Evolutionary conservation across 139 green algal species (phyloP).

Genomic region (Nannochloris sp.): DNA sequence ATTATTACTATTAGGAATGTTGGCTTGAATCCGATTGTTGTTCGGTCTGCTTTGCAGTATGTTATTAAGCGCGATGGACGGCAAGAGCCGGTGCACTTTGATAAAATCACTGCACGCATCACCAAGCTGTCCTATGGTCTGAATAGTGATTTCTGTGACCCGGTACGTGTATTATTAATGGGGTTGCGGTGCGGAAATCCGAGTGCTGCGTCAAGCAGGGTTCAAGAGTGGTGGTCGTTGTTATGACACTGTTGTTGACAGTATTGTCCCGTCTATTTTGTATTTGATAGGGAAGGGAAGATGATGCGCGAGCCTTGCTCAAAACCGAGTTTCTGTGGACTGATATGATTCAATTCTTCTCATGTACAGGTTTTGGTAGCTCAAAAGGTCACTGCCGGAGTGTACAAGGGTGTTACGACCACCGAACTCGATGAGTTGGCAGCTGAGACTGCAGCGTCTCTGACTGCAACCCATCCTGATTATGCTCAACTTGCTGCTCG

Average conservation of each 20-base stretch:
- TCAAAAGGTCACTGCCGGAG: constrained; percentile 90
- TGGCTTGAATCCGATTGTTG: too few species aligned
- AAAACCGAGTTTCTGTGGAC: neutral
- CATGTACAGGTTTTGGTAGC: constrained; percentile 82
- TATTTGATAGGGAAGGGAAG: too few species aligned
- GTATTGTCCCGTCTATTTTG: neutral
- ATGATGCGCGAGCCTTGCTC: too few species aligned
- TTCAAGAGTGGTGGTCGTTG: too few species aligned
- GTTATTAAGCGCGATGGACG: constrained; percentile 88
- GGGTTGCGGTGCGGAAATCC: too few species aligned
- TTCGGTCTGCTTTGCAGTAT: constrained; percentile 33
- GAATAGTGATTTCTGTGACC: constrained; percentile 91
- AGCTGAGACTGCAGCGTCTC: constrained; percentile 93
- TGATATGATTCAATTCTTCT: neutral
- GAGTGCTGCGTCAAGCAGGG: too few species aligned
- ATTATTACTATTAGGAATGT: too few species aligned
- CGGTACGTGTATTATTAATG: constrained; percentile 36
- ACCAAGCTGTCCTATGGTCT: constrained; percentile 93
- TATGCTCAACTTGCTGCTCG: constrained; percentile 97
- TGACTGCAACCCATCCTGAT: constrained; percentile 96
- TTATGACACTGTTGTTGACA: neutral
- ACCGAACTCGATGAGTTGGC: constrained; percentile 96
- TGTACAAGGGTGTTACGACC: constrained; percentile 96
- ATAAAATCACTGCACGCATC: constrained; percentile 98
- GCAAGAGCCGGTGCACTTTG: constrained; percentile 85